These are phyloP conservation scores for Sophora flavescens DNA, from an alignment of 306 rosid species.

Conservation along the genomic window DNA sequence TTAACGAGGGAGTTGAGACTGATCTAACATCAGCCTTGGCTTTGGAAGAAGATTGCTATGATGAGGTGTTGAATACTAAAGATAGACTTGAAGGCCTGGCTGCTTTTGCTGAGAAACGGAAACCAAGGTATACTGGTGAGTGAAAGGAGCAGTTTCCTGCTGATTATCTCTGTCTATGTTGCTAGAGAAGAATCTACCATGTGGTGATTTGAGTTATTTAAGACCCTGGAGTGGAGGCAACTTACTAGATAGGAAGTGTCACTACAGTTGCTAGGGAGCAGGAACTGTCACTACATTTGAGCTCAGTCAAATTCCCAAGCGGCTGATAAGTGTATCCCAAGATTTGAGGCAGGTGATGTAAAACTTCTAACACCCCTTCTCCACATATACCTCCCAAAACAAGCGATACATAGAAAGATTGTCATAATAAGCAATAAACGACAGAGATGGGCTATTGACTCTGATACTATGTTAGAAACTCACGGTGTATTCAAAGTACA, in stretches of 20 bases:
- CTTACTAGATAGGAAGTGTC: neutral
- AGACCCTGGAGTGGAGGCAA: slow-evolving; percentile 9
- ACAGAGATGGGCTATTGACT: too few relatives aligned
- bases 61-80: slow-evolving; percentile 65
- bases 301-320: neutral
- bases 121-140: slow-evolving; percentile 76
- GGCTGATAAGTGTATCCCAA: slow-evolving; percentile 13
- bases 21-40: slow-evolving; percentile 62
- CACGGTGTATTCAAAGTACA: too few relatives aligned
- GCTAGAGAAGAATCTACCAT: slow-evolving; percentile 34
- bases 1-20: slow-evolving; percentile 71
- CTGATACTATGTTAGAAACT: too few relatives aligned
- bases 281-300: neutral
- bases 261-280: slow-evolving; percentile 13
- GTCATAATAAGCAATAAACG: too few relatives aligned
- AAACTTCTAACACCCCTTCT: too few relatives aligned
- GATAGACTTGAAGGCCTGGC: slow-evolving; percentile 91
- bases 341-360: too few relatives aligned
- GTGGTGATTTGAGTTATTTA: slow-evolving; percentile 27
- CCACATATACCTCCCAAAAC: too few relatives aligned
- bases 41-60: slow-evolving; percentile 85
- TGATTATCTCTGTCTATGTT: slow-evolving; percentile 20
- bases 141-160: slow-evolving; percentile 42
- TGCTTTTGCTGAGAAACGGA: slow-evolving; percentile 93
- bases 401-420: too few relatives aligned